Base-by-base conservation (phyloP, 164 flowering plant species). In the Vitis rupestris region DNA sequence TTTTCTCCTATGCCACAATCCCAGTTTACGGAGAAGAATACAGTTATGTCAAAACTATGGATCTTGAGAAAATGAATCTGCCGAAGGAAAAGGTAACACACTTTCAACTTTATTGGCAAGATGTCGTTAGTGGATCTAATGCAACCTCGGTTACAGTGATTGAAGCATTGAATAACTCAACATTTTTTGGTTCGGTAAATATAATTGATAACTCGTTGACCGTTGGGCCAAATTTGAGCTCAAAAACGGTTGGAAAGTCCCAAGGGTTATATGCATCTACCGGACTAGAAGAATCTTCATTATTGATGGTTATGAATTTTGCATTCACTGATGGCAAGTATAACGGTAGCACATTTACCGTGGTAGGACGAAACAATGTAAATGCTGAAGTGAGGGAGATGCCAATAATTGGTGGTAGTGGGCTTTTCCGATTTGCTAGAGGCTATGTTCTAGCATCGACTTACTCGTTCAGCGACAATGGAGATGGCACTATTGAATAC, bases 401-500 rank as follows among this genome's bases (percentile, higher is more conserved):
- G 77, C 69, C 85, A 7, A 76, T 82, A 37, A 48, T 80, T 8
- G 85, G 85, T 11, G 83, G 85, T 0, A 74, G 75, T 27, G 84
- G 86, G 9, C 69, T 73, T 30, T 80, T 70, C 65, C 10, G 54
- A 47, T 69, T 63, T 61, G 69, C 67, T 14, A n/a, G 67, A 10
- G 73, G 73, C 5, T 70, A 62, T 11, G 73, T 54, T 17, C 9
- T 27, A 7, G 61, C n/a, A 10, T 37, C 8, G 3, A 70, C 73
- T 12, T 11, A 62, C 50, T 8, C 37, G 1, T 8, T 62, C 9
- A 10, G 47, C 49, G 27, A 62, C 4, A 54, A 61, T 1, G 54
- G 67, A 6, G 67, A 70, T 63, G 73, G 67, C 54, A 56, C 15
- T 15, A 54, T 62, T 12, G 73, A 70, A 62, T 70, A 70, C 9